Percentiles rank a stretch among this genome's conserved stretches.
Evolutionary conservation across 148 eudicot genomes (phyloP).

Genomic region (Nyssa sinensis): DNA sequence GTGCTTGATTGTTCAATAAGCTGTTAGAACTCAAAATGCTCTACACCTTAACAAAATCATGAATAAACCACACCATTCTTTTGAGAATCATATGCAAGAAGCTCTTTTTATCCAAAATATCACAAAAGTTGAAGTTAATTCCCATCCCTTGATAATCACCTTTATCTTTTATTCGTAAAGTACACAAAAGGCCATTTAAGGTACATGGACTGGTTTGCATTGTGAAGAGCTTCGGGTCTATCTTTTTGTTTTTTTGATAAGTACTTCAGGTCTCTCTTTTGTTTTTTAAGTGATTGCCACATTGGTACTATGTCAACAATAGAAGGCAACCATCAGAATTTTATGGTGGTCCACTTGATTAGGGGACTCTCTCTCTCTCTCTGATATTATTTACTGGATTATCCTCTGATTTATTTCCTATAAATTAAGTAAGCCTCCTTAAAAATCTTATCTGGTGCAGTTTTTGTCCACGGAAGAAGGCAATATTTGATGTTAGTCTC

Average conservation of each 20-base stretch:
- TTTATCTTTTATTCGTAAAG: too few relatives aligned
- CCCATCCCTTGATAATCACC: neutral
- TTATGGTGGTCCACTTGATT: neutral
- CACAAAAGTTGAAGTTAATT: neutral
- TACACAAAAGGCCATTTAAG: neutral
- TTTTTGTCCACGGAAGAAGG: too few relatives aligned
- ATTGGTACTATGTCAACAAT: neutral
- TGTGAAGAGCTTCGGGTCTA: neutral
- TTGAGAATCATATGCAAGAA: neutral
- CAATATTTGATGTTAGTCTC: too few relatives aligned
- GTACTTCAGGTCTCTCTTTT: neutral
- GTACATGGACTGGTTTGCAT: neutral
- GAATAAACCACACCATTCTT: neutral
- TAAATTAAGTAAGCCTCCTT: too few relatives aligned
- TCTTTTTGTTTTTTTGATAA: too few relatives aligned
- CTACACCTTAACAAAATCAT: neutral
- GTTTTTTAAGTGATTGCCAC: neutral
- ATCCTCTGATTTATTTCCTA: too few relatives aligned
- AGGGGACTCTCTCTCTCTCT: neutral
- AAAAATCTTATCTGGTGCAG: too few relatives aligned
- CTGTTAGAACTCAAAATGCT: neutral
- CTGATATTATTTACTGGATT: too few relatives aligned
- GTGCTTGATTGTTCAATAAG: neutral
- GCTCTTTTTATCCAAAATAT: neutral
- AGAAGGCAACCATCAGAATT: neutral